Evolutionary conservation across 352 stramenopile genomes (phyloP).

Genomic region (Phytophthora meadii): DNA sequence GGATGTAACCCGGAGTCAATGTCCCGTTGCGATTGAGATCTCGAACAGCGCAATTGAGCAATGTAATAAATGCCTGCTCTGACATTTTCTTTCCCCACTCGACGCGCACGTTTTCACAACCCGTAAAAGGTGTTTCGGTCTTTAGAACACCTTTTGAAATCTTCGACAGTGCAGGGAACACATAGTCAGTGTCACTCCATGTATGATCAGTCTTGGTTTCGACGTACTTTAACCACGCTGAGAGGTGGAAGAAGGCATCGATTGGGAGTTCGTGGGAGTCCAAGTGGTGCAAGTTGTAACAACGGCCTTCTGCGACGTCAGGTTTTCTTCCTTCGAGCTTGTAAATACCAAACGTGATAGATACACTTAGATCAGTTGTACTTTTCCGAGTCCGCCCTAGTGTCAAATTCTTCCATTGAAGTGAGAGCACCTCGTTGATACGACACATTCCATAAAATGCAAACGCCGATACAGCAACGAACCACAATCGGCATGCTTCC

Average conservation of each 20-base stretch:
- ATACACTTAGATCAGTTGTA: neutral
- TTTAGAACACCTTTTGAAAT: conserved; percentile 10
- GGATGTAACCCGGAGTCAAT: neutral
- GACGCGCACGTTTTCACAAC: conserved; percentile 12
- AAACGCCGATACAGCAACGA: conserved; percentile 4
- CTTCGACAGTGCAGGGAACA: conserved; percentile 16
- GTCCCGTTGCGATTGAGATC: conserved; percentile 12
- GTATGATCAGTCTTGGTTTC: conserved; percentile 4
- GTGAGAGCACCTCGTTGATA: conserved; percentile 14
- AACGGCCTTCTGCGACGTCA: conserved; percentile 13
- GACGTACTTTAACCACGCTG: neutral
- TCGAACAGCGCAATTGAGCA: conserved; percentile 14
- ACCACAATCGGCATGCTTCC: conserved; percentile 6
- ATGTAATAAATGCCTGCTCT: conserved; percentile 7
- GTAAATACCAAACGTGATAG: conserved; percentile 3
- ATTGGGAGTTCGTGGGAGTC: conserved; percentile 1
- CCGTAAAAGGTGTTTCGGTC: neutral
- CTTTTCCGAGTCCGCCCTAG: conserved; percentile 5
- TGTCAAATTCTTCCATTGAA: conserved; percentile 13
- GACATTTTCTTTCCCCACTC: conserved; percentile 23
- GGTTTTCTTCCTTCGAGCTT: conserved; percentile 16
- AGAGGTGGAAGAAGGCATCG: neutral
- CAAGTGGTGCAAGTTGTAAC: neutral
- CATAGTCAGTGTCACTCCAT: conserved; percentile 13
- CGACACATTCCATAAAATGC: conserved; percentile 19